Base-by-base conservation (phyloP, 768 basidiomycete genomes). In the Naematelia aurantialba region DNA sequence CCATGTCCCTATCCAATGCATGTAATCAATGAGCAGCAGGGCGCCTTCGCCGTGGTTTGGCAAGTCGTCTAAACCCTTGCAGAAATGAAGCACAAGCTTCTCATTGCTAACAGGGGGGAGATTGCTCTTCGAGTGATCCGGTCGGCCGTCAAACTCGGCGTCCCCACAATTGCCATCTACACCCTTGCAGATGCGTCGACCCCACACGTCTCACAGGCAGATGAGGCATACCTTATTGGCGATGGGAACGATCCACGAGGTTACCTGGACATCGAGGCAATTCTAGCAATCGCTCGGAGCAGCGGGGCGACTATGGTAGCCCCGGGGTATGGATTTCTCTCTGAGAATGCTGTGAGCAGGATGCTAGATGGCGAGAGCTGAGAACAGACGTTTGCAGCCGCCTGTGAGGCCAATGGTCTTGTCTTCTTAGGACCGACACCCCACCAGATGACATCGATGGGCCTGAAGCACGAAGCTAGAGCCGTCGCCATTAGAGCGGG, bases 391-490 rank as follows among this genome's bases (percentile, higher is more conserved):
- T n/a, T n/a, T n/a, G 68, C 78, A 79, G 86, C 87, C 68, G 78
- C 87, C 17, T 83, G 85, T 1, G 86, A 87, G 75, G 84, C 85
- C 65, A 81, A 81, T 4, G 85, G 84, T 0, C 79, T 86, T 13
- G 79, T 79, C 11, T 86, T 82, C 82, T 73, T 86, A 4, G 85
- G 85, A 0, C 86, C 86, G 0, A 76, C 72, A 0, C 79, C 83
- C 0, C 76, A 79, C 1, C 72, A 81, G 3, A 85, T 87, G 42
- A 72, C 70, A 1, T 62, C 68, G 42, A 86, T 87, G 83, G 85
- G 85, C 68, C 17, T 83, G 34, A 87, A 87, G 73, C 85, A 87
- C 62, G 79, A 82, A 56, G 85, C 85, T 11, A 76, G 82, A 24
- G 65, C 60, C 26, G 60, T 81, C 29, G 85, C 84, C 0, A 58